These are phyloP conservation scores for Phytophthora cryptogea DNA, from an alignment of 352 stramenopile species.

Conservation along the genomic window DNA sequence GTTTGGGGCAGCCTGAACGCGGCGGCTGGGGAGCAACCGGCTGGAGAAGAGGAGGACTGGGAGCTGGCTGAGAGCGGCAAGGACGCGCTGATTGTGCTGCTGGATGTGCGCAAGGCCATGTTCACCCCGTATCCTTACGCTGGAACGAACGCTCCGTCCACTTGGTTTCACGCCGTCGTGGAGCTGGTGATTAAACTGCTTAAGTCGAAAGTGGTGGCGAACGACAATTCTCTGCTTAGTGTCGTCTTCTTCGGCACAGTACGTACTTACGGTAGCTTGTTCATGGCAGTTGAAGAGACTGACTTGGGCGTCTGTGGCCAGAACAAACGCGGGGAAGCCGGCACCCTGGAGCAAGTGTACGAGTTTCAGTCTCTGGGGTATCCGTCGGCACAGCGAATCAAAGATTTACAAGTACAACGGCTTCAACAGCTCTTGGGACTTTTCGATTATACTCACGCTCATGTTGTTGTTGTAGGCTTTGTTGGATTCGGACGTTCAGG, in stretches of 20 bases:
- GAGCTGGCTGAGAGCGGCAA: conserved; percentile 64
- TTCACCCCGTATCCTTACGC: conserved; percentile 49
- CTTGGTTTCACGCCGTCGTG: conserved; percentile 78
- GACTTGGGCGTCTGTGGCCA: conserved; percentile 13
- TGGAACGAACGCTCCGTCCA: conserved; percentile 27
- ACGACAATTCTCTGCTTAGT: conserved; percentile 79
- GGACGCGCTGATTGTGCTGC: conserved; percentile 77
- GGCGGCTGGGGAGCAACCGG: conserved; percentile 6
- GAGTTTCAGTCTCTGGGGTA: conserved; percentile 81
- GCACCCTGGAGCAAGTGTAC: conserved; percentile 68
- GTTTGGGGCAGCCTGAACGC: conserved; percentile 42
- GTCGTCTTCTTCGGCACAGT: conserved; percentile 84
- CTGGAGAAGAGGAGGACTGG: conserved; percentile 62
- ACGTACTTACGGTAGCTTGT: background rate
- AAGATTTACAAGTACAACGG: conserved; percentile 56
- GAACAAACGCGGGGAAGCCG: conserved; percentile 64
- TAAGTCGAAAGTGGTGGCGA: conserved; percentile 81
- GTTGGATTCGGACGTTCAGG: conserved; percentile 47
- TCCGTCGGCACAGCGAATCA: conserved; percentile 72
- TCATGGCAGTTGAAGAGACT: background rate
- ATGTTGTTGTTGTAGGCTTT: conserved; percentile 36
- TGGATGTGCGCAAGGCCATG: conserved; percentile 75
- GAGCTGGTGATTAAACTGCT: conserved; percentile 70
- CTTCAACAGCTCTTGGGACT: background rate
- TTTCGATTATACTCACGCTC: background rate